These are phyloP conservation scores for Cladophialophora bantiana DNA, from an alignment of 2,329 filamentous ascomycete species.

Conservation along the genomic window DNA sequence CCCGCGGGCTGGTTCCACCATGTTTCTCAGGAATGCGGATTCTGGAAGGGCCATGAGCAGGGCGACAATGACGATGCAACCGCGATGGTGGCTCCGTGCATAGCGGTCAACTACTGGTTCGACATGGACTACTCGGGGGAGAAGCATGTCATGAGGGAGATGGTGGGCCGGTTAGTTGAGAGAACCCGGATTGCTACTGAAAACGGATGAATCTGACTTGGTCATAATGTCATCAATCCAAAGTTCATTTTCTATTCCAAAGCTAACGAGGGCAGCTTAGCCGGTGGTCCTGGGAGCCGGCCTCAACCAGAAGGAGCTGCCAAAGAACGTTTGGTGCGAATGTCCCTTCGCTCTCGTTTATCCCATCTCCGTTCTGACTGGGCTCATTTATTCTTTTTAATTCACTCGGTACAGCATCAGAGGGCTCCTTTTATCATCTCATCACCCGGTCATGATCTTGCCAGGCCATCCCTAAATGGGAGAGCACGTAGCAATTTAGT, in stretches of 20 bases:
- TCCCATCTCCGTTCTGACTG: not conserved
- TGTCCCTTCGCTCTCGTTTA: not conserved
- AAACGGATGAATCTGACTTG: not conserved
- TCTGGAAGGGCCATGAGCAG: conserved; percentile 35
- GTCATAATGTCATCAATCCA: not conserved
- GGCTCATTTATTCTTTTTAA: not conserved
- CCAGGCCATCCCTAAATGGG: not conserved
- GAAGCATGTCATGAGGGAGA: conserved; percentile 52
- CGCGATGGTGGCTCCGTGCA: conserved; percentile 32
- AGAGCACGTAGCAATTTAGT: not conserved
- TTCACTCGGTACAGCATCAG: not conserved
- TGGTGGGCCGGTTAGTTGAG: conserved; percentile 43
- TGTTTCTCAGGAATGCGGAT: conserved; percentile 38
- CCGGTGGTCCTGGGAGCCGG: not conserved
- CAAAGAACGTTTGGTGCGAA: not conserved
- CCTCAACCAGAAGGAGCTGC: not conserved
- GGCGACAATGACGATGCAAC: conserved; percentile 15
- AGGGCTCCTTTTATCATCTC: not conserved
- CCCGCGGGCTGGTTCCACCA: conserved; percentile 41
- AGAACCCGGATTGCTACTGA: conserved; percentile 13
- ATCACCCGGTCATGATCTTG: not conserved
- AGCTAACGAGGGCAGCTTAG: conserved; percentile 1
- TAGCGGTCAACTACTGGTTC: conserved; percentile 42
- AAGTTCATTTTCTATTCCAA: conserved; percentile 22
- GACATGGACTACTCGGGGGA: conserved; percentile 49